phyloP scores from a whole-genome alignment of 2,329 filamentous ascomycete genomes.

The Annulohypoxylon truncatum region DNA sequence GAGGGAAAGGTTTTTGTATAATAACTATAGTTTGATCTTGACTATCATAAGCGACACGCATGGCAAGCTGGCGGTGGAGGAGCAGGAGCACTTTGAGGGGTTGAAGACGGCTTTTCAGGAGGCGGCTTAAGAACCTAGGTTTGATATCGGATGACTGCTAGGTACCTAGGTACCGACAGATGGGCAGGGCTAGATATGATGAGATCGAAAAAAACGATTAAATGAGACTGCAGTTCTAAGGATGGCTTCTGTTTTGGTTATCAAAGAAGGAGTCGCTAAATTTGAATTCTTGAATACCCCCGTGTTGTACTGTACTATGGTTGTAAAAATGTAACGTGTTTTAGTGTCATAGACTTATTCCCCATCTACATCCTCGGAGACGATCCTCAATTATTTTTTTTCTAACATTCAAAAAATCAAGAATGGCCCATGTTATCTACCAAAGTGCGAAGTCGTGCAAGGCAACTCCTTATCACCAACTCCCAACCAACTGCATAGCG shows the following conservation, averaged over 20 bases:
- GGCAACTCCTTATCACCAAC: neutral
- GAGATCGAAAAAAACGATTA: constrained; percentile 1
- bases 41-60: constrained; percentile 87
- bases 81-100: constrained; percentile 78
- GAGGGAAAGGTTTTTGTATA: constrained; percentile 88
- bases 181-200: neutral
- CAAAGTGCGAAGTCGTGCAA: neutral
- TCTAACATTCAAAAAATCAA: neutral
- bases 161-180: too few species aligned
- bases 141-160: neutral
- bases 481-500: neutral
- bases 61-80: constrained; percentile 79
- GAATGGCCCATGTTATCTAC: constrained; percentile 4
- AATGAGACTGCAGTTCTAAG: constrained; percentile 18
- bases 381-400: constrained; percentile 1
- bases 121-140: constrained; percentile 43
- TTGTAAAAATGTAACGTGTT: constrained; percentile 11
- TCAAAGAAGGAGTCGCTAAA: neutral
- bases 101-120: constrained; percentile 71
- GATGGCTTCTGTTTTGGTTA: neutral
- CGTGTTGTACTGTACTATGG: neutral
- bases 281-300: neutral
- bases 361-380: constrained; percentile 12
- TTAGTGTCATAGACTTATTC: neutral
- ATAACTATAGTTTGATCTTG: constrained; percentile 94